Evolutionary conservation across 352 stramenopile genomes (phyloP), one percentile per base, ranked within the genome.

Genomic region (Elongisporangium undulatum): DNA sequence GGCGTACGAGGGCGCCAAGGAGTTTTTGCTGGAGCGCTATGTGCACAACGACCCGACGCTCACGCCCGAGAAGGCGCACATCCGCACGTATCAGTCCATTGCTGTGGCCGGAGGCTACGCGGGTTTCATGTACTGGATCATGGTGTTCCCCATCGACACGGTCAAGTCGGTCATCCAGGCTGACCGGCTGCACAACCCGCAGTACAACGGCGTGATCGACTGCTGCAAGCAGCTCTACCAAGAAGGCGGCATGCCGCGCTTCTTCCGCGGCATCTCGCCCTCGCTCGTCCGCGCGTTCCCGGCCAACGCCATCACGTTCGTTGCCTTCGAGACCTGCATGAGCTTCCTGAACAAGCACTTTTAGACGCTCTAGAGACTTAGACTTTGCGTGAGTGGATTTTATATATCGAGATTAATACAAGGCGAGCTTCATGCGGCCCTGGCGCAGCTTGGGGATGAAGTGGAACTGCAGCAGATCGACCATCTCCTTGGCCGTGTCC

Each of bases 151-250:
- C 2, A 69, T 94, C 10, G 83, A 92, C 59, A 94, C 85, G 50
- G 74, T 94, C 58, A 93, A 94, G 69, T 92, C 82, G 2, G 82
- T 92, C 17, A 85, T 92, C 53, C 83, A 94, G 55, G 79, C 82
- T 19, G 85, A 94, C 60, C 68, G 78, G 13, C 71, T 94, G 10
- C 73, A 90, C 58, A 84, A 82, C 5, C 83, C 81, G 29, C 74
- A 70, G n/a, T 94, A 90, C 66, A 64, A 63, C 1, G 82, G 83
- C n/a, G 74, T 87, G n/a, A 20, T 75, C 10, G 85, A 94, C 63
- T 92, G 83, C 61, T 75, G 66, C 52, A 64, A 64, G 45, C 69
- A 92, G 55, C 74, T 92, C 17, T 91, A 90, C 67, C 62, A 69
- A 16, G 85, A 94, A 65, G 82, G 81, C 51, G 81, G 81, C 5